phyloP scores from a whole-genome alignment of 2,329 filamentous ascomycete genomes.

The Penicillium sp. region DNA sequence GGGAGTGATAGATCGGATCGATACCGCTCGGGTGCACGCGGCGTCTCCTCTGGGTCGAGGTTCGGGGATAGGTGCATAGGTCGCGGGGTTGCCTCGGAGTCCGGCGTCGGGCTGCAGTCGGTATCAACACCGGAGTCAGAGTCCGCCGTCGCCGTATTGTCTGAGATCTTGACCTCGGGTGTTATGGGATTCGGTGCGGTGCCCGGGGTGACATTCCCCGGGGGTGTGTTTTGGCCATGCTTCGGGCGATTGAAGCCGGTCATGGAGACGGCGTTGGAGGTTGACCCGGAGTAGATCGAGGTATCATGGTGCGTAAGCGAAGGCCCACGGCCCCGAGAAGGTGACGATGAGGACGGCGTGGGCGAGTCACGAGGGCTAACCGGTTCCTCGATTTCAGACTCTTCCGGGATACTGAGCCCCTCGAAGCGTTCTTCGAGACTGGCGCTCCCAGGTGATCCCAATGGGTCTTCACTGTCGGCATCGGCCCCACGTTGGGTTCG shows the following conservation, averaged over 20 bases:
- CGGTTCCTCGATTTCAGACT: conserved; percentile 31
- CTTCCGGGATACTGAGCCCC: conserved; percentile 34
- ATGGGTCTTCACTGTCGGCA: conserved; percentile 19
- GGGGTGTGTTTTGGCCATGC: conserved; percentile 32
- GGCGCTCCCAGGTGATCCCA: conserved; percentile 22
- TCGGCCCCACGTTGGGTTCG: conserved; percentile 23
- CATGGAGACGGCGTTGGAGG: conserved; percentile 1
- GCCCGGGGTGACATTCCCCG: conserved; percentile 17
- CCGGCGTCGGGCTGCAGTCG: conserved; percentile 21
- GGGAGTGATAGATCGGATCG: conserved; percentile 13
- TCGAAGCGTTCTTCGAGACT: conserved; percentile 32
- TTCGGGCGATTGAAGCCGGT: conserved; percentile 11
- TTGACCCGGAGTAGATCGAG: conserved; percentile 19
- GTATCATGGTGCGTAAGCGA: conserved; percentile 18
- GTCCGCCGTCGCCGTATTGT: conserved; percentile 6
- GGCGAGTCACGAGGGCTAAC: conserved; percentile 24
- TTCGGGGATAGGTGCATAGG: conserved; percentile 29
- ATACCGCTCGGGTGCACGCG: conserved; percentile 24
- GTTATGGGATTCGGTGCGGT: conserved; percentile 18
- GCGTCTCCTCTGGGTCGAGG: conserved; percentile 26
- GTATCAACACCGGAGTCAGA: conserved; percentile 15
- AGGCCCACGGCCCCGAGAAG: conserved; percentile 9
- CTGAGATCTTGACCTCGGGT: conserved; percentile 14
- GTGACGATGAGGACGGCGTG: not conserved
- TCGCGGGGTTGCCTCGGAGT: conserved; percentile 34